Conservation (phyloP, 495 filamentous ascomycete species). For the Bathelium albidoporum region DNA sequence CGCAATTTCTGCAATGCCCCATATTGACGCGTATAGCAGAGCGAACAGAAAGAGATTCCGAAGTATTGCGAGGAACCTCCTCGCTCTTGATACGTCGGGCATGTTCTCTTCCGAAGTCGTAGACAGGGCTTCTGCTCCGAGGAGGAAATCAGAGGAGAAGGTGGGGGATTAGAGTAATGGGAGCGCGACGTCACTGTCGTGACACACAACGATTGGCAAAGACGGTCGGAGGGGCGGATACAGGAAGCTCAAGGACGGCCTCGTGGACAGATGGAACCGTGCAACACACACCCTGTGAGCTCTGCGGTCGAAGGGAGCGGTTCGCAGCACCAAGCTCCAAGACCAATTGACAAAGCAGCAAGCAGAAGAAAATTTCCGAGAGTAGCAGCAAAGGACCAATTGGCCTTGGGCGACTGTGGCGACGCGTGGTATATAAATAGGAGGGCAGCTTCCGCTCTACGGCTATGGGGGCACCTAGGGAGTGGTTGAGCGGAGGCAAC, state of each 20-base stretch:
- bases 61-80: constrained; percentile 1
- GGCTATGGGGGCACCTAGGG: neutral
- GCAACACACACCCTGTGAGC: neutral
- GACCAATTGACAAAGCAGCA: neutral
- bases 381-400: neutral
- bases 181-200: neutral
- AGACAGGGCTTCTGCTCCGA: neutral
- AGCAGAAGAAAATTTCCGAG: neutral
- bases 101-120: neutral
- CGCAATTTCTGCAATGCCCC: neutral
- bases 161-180: neutral
- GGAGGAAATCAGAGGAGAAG: neutral
- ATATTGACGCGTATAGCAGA: constrained; percentile 3
- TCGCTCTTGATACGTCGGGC: neutral
- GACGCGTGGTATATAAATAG: neutral
- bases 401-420: neutral
- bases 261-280: neutral
- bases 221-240: neutral
- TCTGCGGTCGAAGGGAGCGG: neutral
- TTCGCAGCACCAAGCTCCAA: too few relatives aligned
- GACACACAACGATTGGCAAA: neutral
- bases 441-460: neutral
- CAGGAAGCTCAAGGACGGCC: neutral
- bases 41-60: neutral
- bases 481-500: neutral